Evolutionary conservation across 2,329 filamentous ascomycete species (phyloP).

Genomic region (Nigrospora osmanthi): DNA sequence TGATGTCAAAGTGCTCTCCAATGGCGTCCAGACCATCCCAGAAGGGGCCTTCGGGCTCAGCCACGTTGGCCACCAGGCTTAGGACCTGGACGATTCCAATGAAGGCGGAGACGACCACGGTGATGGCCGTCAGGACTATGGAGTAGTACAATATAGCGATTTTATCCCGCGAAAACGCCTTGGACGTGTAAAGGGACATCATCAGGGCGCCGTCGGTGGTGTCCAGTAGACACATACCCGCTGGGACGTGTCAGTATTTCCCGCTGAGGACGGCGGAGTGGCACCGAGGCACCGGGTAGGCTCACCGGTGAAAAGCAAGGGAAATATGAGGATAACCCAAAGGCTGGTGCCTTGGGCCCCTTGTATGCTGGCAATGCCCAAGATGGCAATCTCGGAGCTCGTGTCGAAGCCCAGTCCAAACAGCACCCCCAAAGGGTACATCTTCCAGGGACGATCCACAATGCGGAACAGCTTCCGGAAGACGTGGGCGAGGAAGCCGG

Average conservation of each 20-base stretch:
- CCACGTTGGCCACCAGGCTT: slow-evolving; percentile 69
- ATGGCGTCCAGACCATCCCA: slow-evolving; percentile 80
- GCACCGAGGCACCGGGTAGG: background rate
- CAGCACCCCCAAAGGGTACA: slow-evolving; percentile 83
- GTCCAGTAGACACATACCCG: slow-evolving; percentile 91
- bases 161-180: slow-evolving; percentile 66
- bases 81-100: slow-evolving; percentile 83
- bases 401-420: slow-evolving; percentile 95
- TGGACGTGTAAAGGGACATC: slow-evolving; percentile 87
- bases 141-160: slow-evolving; percentile 95
- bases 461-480: slow-evolving; percentile 72
- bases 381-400: slow-evolving; percentile 82
- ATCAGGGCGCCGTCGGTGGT: slow-evolving; percentile 90
- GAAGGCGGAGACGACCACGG: slow-evolving; percentile 73
- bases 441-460: slow-evolving; percentile 78
- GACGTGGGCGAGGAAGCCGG: slow-evolving; percentile 64
- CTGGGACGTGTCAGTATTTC: slow-evolving; percentile 28
- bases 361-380: slow-evolving; percentile 85
- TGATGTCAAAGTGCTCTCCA: slow-evolving; percentile 76
- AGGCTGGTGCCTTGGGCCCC: slow-evolving; percentile 79
- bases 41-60: slow-evolving; percentile 66
- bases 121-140: slow-evolving; percentile 76
- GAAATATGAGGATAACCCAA: slow-evolving; percentile 92
- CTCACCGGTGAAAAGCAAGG: slow-evolving; percentile 75
- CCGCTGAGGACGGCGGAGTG: background rate